phyloP scores from a whole-genome alignment of 2,329 filamentous ascomycete genomes.

The Phyllosticta citrichinensis region DNA sequence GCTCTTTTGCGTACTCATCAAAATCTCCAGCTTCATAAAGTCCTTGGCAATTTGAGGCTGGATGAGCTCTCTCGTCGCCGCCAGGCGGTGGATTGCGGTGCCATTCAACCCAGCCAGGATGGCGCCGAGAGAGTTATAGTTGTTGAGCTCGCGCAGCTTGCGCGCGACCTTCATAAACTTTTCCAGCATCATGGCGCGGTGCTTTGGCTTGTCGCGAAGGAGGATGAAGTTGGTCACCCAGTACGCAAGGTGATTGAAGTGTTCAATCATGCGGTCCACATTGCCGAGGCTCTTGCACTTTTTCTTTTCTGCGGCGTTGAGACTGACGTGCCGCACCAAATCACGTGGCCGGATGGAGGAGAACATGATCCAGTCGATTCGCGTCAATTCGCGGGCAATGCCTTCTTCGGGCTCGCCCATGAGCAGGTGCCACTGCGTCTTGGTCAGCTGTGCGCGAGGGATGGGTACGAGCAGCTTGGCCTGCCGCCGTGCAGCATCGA shows the following conservation, averaged over 20 bases:
- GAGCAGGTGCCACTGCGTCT: slow-evolving; percentile 79
- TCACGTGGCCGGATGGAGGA: slow-evolving; percentile 88
- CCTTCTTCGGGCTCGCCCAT: slow-evolving; percentile 80
- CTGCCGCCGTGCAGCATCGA: slow-evolving; percentile 73
- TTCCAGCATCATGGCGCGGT: slow-evolving; percentile 80
- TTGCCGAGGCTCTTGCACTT: slow-evolving; percentile 70
- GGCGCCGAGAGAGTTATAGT: slow-evolving; percentile 94
- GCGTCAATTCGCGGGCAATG: slow-evolving; percentile 81
- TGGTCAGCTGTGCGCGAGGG: slow-evolving; percentile 61
- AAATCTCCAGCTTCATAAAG: slow-evolving; percentile 76
- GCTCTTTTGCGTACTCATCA: slow-evolving; percentile 89
- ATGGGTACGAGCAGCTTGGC: slow-evolving; percentile 62
- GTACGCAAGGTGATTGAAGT: slow-evolving; percentile 54
- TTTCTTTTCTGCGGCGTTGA: slow-evolving; percentile 61
- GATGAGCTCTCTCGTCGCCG: slow-evolving; percentile 69
- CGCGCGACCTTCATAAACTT: slow-evolving; percentile 87
- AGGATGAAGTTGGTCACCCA: slow-evolving; percentile 50
- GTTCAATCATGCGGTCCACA: slow-evolving; percentile 87
- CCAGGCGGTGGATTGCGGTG: slow-evolving; percentile 72
- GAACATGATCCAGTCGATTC: slow-evolving; percentile 98
- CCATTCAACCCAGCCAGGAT: slow-evolving; percentile 88
- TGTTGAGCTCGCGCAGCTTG: slow-evolving; percentile 83
- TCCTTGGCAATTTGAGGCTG: slow-evolving; percentile 63
- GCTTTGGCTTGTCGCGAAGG: slow-evolving; percentile 89
- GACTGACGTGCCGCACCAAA: slow-evolving; percentile 79